Conservation (phyloP, 768 basidiomycete genomes). For the Pleurotus sapidus region DNA sequence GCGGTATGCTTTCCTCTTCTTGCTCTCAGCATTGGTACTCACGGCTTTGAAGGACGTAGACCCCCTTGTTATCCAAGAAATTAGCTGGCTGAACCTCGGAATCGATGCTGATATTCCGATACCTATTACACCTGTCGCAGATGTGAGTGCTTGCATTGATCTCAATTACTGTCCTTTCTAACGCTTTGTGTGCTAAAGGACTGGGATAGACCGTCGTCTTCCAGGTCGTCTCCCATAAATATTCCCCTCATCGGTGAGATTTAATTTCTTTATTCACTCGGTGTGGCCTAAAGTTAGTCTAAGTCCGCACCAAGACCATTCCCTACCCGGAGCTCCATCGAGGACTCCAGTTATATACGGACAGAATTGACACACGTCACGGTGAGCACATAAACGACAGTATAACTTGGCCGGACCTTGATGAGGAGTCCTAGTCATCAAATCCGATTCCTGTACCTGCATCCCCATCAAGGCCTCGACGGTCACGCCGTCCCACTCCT, state of each 20-base stretch:
- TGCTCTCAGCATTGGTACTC: not conserved
- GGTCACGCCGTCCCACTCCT: constrained; percentile 17
- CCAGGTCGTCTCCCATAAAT: not conserved
- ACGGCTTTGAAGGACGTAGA: constrained; percentile 1
- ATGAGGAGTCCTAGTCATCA: not conserved
- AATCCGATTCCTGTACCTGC: constrained; percentile 7
- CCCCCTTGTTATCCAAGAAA: constrained; percentile 5
- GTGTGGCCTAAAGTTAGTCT: not conserved
- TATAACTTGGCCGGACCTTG: too few relatives aligned
- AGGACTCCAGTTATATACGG: not conserved
- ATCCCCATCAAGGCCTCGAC: constrained; percentile 16
- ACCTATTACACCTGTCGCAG: not conserved
- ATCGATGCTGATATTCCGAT: constrained; percentile 4
- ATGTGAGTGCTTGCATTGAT: not conserved
- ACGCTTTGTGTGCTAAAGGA: not conserved
- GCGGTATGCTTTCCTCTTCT: not conserved
- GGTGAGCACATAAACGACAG: too few relatives aligned
- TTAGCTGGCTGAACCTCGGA: constrained; percentile 6
- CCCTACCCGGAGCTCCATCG: not conserved
- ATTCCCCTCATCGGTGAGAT: constrained; percentile 2
- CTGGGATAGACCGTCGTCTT: not conserved
- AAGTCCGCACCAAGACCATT: constrained; percentile 1
- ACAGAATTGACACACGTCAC: not conserved
- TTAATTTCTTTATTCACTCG: not conserved
- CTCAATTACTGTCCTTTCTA: too few relatives aligned